phyloP scores from a whole-genome alignment of 2,329 filamentous ascomycete genomes.

The Curvularia lunata region DNA sequence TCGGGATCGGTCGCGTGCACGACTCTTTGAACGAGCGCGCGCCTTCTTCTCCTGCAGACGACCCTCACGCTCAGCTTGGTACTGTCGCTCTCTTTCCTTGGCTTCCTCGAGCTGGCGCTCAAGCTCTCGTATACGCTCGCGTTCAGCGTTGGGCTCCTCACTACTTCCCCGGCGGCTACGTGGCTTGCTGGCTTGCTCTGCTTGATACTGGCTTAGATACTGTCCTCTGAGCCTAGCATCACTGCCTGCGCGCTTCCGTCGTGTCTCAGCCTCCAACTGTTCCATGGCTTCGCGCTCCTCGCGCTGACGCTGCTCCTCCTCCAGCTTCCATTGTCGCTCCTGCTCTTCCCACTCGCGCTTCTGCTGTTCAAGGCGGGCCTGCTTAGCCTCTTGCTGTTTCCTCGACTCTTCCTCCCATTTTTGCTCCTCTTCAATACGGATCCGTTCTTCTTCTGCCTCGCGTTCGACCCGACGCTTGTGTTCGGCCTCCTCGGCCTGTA shows the following conservation, averaged over 20 bases:
- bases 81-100: constrained; percentile 69
- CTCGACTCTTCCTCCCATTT: constrained; percentile 71
- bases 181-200: constrained; percentile 61
- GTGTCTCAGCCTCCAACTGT: constrained; percentile 70
- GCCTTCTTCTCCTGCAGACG: constrained; percentile 50
- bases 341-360: constrained; percentile 79
- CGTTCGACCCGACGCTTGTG: constrained; percentile 55
- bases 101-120: constrained; percentile 75
- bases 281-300: constrained; percentile 78
- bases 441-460: constrained; percentile 68
- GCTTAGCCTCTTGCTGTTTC: constrained; percentile 64
- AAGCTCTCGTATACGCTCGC: constrained; percentile 76
- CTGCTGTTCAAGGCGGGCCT: constrained; percentile 68
- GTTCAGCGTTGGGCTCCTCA: constrained; percentile 62
- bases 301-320: constrained; percentile 72
- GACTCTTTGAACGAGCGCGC: constrained; percentile 48
- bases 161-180: constrained; percentile 48
- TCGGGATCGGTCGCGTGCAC: constrained; percentile 44
- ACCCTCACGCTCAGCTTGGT: constrained; percentile 66
- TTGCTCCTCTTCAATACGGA: constrained; percentile 67
- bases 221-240: constrained; percentile 79
- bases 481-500: constrained; percentile 61
- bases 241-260: constrained; percentile 64
- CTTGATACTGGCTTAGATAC: constrained; percentile 84
- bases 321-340: constrained; percentile 75